Conservation (phyloP, 2,329 filamentous ascomycete genomes). For the Phialophora macrospora region DNA sequence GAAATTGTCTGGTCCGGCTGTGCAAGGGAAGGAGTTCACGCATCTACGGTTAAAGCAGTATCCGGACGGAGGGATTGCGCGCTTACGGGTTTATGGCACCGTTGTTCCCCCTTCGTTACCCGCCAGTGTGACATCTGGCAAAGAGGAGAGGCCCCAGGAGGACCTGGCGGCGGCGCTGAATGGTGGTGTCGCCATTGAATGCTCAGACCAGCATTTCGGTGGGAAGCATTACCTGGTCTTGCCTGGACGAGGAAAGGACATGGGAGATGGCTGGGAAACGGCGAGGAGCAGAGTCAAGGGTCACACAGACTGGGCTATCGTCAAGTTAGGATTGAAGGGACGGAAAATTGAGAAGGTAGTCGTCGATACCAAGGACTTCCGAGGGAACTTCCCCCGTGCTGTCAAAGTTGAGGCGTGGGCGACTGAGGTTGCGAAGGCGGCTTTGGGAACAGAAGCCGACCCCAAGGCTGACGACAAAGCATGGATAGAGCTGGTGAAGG, state of each 20-base stretch:
- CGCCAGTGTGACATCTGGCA: constrained; percentile 19
- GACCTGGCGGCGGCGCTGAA: constrained; percentile 50
- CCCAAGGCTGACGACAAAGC: constrained; percentile 45
- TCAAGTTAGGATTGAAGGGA: constrained; percentile 48
- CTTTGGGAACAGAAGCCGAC: constrained; percentile 39
- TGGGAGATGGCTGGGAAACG: constrained; percentile 55
- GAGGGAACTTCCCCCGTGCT: constrained; percentile 51
- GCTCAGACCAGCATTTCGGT: constrained; percentile 51
- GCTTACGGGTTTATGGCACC: constrained; percentile 50
- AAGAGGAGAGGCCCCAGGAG: constrained; percentile 40
- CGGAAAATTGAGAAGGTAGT: constrained; percentile 46
- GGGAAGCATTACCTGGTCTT: constrained; percentile 49
- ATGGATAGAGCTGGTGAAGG: constrained; percentile 47
- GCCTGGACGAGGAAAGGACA: constrained; percentile 51
- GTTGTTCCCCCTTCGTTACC: constrained; percentile 45
- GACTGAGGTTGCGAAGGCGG: constrained; percentile 36
- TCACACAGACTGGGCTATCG: constrained; percentile 51
- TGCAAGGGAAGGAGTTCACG: constrained; percentile 46
- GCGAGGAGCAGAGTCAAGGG: constrained; percentile 47
- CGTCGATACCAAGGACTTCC: constrained; percentile 53
- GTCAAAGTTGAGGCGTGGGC: constrained; percentile 48
- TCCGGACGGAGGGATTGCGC: constrained; percentile 53
- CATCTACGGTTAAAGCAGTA: constrained; percentile 53
- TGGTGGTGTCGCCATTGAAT: constrained; percentile 48
- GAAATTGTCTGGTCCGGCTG: constrained; percentile 41